These are phyloP conservation scores for Cercospora zeina DNA, from an alignment of 2,329 filamentous ascomycete genomes.

Conservation along the genomic window DNA sequence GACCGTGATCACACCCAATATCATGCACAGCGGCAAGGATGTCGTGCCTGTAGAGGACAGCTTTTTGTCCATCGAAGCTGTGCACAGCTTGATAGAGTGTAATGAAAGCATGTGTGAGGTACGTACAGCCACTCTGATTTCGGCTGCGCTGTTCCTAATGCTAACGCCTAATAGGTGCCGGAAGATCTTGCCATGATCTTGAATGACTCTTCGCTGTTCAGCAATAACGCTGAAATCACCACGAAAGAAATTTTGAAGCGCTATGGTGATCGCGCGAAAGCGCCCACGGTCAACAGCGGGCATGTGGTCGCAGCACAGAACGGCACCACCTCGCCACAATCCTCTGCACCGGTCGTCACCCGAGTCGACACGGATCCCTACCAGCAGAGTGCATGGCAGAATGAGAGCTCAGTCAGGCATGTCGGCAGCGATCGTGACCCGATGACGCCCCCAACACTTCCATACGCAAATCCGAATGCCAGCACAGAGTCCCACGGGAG, in stretches of 20 bases:
- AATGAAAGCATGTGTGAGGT: constrained; percentile 98
- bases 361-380: constrained; percentile 85
- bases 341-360: constrained; percentile 60
- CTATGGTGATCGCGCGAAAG: constrained; percentile 78
- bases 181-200: constrained; percentile 86
- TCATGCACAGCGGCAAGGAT: constrained; percentile 59
- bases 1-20: constrained; percentile 95
- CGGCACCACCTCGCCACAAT: constrained; percentile 42
- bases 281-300: constrained; percentile 45
- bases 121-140: constrained; percentile 45
- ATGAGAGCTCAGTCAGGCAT: constrained; percentile 80
- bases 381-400: constrained; percentile 68
- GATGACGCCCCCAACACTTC: constrained; percentile 34
- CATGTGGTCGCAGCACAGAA: constrained; percentile 35
- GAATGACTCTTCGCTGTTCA: constrained; percentile 79
- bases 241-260: constrained; percentile 96
- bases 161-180: constrained; percentile 67
- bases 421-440: constrained; percentile 49
- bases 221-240: constrained; percentile 79
- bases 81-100: constrained; percentile 84
- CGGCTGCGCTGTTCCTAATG: neutral
- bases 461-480: constrained; percentile 35
- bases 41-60: constrained; percentile 66
- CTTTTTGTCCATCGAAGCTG: constrained; percentile 89
- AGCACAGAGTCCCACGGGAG: constrained; percentile 38